These are phyloP conservation scores for Mycena vulgaris DNA, from an alignment of 768 basidiomycete species.

Conservation along the genomic window DNA sequence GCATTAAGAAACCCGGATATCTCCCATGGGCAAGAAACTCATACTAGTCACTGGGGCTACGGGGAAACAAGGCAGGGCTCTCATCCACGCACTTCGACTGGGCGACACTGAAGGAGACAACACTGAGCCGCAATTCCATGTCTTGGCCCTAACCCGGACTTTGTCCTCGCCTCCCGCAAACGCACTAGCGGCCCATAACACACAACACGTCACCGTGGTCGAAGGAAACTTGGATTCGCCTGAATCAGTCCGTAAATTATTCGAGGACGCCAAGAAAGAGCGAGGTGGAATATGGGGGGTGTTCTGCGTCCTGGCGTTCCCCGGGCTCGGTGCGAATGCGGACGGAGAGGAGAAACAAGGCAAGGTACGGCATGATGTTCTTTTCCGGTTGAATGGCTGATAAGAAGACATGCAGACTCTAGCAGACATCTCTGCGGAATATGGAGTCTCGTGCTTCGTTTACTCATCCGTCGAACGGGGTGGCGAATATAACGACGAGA, in stretches of 20 bases:
- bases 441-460: slow-evolving; percentile 44
- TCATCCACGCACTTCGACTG: slow-evolving; percentile 48
- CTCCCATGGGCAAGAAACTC: slow-evolving; percentile 32
- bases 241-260: slow-evolving; percentile 49
- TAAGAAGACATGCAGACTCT: slow-evolving; percentile 37
- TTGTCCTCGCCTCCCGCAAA: slow-evolving; percentile 47
- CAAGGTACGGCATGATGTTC: slow-evolving; percentile 39
- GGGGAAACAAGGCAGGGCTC: slow-evolving; percentile 53
- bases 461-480: slow-evolving; percentile 50
- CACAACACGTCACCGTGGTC: slow-evolving; percentile 49
- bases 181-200: slow-evolving; percentile 37
- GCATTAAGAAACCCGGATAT: no score
- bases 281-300: slow-evolving; percentile 56
- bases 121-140: slow-evolving; percentile 44
- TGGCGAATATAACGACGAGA: slow-evolving; percentile 45
- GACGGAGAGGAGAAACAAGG: slow-evolving; percentile 58
- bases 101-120: slow-evolving; percentile 9
- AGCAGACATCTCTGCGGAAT: slow-evolving; percentile 49
- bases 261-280: slow-evolving; percentile 49
- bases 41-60: slow-evolving; percentile 57
- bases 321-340: slow-evolving; percentile 58
- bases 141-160: slow-evolving; percentile 56
- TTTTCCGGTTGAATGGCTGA: neutral
- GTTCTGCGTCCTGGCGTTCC: slow-evolving; percentile 56
- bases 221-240: slow-evolving; percentile 53